Base-by-base conservation (phyloP, 352 stramenopile species). In the Phytopythium litorale region DNA sequence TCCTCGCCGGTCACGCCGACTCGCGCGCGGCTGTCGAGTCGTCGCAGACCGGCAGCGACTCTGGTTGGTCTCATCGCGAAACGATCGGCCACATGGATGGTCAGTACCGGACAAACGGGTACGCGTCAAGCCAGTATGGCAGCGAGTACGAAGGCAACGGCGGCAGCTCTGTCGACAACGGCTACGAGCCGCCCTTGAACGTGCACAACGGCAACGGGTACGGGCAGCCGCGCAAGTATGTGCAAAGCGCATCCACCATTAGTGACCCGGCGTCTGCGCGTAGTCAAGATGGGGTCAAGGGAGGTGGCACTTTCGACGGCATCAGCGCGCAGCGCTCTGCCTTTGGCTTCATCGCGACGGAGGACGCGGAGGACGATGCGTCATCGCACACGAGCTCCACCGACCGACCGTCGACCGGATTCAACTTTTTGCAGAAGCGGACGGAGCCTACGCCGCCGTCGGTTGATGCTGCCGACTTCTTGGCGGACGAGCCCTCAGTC, bases 291-390 rank as follows among this genome's bases (percentile, higher is more conserved):
- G 63, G 64, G 5, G 54, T 23, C 54, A 59, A 59, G 54, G 54
- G 53, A 45, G 50, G 51, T 12, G 32, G 32, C 21, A 45, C 51
- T 9, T 50, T 59, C 8, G 54, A 59, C 7, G 37, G 4, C 21
- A 59, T 59, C 25, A 59, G 54, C 35, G 54, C 54, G 3, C 70
- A 67, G 51, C 67, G 63, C 32, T 96, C 87, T 19, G 85, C 87
- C 2, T 96, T 96, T 48, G 82, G 79, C 1, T 96, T 96, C 58
- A 91, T 96, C 59, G 64, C 74, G 5, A 78, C 60, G 21, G 66
- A 68, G 12, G 66, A 85, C 40, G 48, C 63, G 18, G 72, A 81
- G 12, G 72, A 83, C 13, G 72, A 90, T 28, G 67, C 66, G 35
- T 75, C 67, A 25, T 84, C 76, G n/a, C 65, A 67, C 38, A 79